A percentile compares a stretch with the other conserved stretches of the same genome.
These are phyloP conservation scores for Esteya vermicola DNA, from an alignment of 2,329 filamentous ascomycete species.

Conservation along the genomic window DNA sequence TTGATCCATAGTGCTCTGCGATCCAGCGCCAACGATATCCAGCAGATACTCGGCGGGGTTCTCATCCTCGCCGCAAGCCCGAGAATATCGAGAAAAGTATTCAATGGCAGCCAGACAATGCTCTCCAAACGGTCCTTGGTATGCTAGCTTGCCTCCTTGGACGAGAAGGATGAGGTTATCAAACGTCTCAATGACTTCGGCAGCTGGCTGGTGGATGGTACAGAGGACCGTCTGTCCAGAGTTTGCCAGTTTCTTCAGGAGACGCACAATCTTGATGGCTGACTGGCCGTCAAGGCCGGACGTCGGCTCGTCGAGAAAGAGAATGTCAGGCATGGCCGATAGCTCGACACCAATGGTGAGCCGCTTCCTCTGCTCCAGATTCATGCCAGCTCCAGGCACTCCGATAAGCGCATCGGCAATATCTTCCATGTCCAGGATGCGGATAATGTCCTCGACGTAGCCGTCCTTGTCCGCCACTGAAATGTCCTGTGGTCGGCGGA, in stretches of 20 bases:
- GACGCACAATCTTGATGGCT: constrained; percentile 77
- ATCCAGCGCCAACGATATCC: neutral
- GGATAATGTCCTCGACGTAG: constrained; percentile 1
- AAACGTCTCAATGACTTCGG: constrained; percentile 1
- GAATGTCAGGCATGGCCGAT: constrained; percentile 74
- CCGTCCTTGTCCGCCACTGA: neutral
- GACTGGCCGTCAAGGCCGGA: constrained; percentile 88
- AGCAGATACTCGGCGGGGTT: constrained; percentile 3
- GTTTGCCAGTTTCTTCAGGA: constrained; percentile 27
- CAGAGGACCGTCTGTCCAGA: constrained; percentile 7
- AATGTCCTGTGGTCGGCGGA: neutral
- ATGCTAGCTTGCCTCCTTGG: neutral
- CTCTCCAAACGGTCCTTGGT: neutral
- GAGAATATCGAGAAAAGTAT: neutral
- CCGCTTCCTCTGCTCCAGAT: constrained; percentile 56
- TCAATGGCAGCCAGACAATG: neutral
- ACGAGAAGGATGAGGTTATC: neutral
- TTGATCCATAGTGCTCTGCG: constrained; percentile 44
- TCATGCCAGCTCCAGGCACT: constrained; percentile 74
- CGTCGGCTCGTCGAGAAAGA: constrained; percentile 90
- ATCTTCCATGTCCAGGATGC: constrained; percentile 2
- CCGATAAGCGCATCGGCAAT: constrained; percentile 25
- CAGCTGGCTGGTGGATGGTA: constrained; percentile 4
- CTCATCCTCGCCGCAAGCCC: neutral
- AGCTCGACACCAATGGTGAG: constrained; percentile 88